Evolutionary conservation across 768 basidiomycete genomes (phyloP).

Genomic region (Crassisporium funariophilum): DNA sequence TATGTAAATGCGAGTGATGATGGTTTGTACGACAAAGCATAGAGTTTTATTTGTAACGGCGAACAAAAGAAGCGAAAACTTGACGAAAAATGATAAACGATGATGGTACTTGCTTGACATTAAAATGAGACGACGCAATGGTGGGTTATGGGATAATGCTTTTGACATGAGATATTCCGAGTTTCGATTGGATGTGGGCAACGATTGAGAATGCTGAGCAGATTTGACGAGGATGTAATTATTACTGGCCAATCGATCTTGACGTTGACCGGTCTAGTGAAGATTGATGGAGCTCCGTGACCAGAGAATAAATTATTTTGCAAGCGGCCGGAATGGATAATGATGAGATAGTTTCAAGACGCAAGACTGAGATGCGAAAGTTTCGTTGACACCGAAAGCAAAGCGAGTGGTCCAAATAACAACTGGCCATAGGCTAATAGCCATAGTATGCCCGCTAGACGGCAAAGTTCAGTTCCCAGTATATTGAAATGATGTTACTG

Average conservation of each 20-base stretch:
- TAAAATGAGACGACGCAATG: constrained; percentile 10
- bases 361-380: constrained; percentile 22
- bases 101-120: constrained; percentile 13
- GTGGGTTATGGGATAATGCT: neutral
- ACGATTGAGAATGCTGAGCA: constrained; percentile 6
- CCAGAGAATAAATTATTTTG: constrained; percentile 24
- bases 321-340: constrained; percentile 18
- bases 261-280: too few species aligned
- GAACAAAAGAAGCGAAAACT: constrained; percentile 10
- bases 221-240: constrained; percentile 7
- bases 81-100: constrained; percentile 9
- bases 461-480: constrained; percentile 10
- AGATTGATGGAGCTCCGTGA: constrained; percentile 20
- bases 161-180: constrained; percentile 17
- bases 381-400: constrained; percentile 2
- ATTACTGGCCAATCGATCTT: constrained; percentile 4
- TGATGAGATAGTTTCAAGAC: constrained; percentile 26
- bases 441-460: constrained; percentile 47
- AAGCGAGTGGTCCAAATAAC: constrained; percentile 9
- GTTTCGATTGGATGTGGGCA: constrained; percentile 7
- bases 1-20: constrained; percentile 11
- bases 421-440: constrained; percentile 29
- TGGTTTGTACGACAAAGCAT: constrained; percentile 17
- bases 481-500: neutral
- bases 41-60: constrained; percentile 5